phyloP scores from a whole-genome alignment of 768 basidiomycete genomes.

The Rhizopogon vinicolor region DNA sequence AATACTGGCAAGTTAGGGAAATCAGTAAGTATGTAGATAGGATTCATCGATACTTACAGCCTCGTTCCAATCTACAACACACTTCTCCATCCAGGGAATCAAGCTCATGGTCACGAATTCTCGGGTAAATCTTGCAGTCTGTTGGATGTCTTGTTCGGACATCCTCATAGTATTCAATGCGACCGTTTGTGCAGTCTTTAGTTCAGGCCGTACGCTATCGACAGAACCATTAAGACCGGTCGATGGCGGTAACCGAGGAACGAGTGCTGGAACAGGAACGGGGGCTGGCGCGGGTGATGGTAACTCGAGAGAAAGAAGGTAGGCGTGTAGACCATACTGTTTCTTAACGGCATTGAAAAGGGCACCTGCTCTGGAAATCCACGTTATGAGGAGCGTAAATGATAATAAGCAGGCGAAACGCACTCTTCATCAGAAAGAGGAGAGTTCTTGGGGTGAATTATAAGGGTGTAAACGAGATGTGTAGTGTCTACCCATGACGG shows the following conservation, averaged over 20 bases:
- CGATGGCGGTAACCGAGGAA: constrained; percentile 64
- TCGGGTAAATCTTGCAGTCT: constrained; percentile 71
- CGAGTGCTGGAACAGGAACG: constrained; percentile 58
- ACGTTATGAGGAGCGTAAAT: constrained; percentile 7
- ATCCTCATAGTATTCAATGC: constrained; percentile 40
- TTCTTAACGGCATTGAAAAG: constrained; percentile 86
- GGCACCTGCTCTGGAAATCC: constrained; percentile 54
- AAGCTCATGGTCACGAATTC: constrained; percentile 89
- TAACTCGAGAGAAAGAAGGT: constrained; percentile 59
- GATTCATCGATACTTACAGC: constrained; percentile 35
- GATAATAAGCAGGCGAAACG: constrained; percentile 25
- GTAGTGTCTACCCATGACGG: constrained; percentile 80
- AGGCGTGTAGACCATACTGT: constrained; percentile 76
- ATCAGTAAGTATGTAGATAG: background rate
- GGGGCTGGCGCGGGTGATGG: constrained; percentile 62
- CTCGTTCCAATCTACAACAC: constrained; percentile 93
- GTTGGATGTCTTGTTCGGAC: constrained; percentile 69
- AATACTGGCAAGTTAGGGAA: constrained; percentile 40
- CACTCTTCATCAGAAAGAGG: constrained; percentile 77
- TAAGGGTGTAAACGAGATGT: constrained; percentile 67
- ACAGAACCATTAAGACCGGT: constrained; percentile 23
- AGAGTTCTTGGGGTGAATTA: constrained; percentile 70
- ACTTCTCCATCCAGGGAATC: constrained; percentile 96
- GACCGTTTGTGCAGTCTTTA: background rate
- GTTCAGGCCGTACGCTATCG: constrained; percentile 19